Percentiles rank a stretch among this genome's conserved stretches.
These are phyloP conservation scores for Cordyceps cateniannulata DNA, from an alignment of 2,329 filamentous ascomycete genomes.

Conservation along the genomic window DNA sequence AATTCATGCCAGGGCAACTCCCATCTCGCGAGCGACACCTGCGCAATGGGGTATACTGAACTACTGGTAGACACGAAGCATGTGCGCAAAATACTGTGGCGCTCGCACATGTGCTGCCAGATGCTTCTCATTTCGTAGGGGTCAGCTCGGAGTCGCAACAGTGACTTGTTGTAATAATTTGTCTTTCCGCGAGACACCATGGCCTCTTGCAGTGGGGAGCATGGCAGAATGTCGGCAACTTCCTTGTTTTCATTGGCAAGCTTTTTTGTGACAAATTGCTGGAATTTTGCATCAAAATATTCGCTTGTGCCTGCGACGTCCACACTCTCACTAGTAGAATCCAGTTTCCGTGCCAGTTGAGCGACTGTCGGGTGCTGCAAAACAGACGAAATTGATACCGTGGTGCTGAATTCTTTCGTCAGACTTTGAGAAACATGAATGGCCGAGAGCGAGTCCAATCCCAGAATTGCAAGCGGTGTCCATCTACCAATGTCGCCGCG, in stretches of 20 bases:
- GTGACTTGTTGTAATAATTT: slow-evolving; percentile 67
- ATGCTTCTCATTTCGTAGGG: slow-evolving; percentile 43
- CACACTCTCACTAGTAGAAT: not conserved
- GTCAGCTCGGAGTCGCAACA: slow-evolving; percentile 52
- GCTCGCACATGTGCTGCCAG: slow-evolving; percentile 56
- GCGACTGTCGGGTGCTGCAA: slow-evolving; percentile 63
- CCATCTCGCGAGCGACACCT: slow-evolving; percentile 56
- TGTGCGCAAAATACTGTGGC: slow-evolving; percentile 74
- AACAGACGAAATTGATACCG: slow-evolving; percentile 61
- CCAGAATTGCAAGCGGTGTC: slow-evolving; percentile 70
- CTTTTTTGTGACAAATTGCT: slow-evolving; percentile 21
- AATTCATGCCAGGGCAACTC: slow-evolving; percentile 34
- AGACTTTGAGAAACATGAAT: slow-evolving; percentile 62
- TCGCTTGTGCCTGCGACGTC: not conserved
- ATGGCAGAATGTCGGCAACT: slow-evolving; percentile 61
- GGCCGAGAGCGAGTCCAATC: slow-evolving; percentile 76
- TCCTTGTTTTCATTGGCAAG: slow-evolving; percentile 26
- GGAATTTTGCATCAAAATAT: slow-evolving; percentile 24
- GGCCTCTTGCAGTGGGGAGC: slow-evolving; percentile 80
- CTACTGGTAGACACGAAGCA: slow-evolving; percentile 63
- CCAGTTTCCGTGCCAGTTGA: slow-evolving; percentile 41
- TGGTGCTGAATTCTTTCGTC: slow-evolving; percentile 34
- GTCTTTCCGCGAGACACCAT: slow-evolving; percentile 59
- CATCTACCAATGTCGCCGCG: slow-evolving; percentile 47
- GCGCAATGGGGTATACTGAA: slow-evolving; percentile 57